Conservation (phyloP, 1,284 basidiomycete species). For the Xerocomus amazonicus region DNA sequence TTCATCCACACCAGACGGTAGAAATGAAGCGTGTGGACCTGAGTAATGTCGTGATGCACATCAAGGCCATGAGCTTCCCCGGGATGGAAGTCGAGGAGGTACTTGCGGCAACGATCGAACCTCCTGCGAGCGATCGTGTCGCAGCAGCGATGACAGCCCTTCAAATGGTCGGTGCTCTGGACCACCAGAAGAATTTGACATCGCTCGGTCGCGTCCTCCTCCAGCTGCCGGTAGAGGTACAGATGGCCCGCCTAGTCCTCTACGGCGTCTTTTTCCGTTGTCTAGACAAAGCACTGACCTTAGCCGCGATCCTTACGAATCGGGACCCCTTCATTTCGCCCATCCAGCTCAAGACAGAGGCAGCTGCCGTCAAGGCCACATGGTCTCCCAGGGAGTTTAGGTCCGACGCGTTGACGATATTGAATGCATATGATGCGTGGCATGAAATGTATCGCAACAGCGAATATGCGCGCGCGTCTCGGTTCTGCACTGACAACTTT, state of each 20-base stretch:
- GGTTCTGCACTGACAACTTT: conserved; percentile 87
- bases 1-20: conserved; percentile 85
- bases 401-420: conserved; percentile 81
- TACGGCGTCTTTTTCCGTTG: conserved; percentile 94
- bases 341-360: conserved; percentile 61
- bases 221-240: conserved; percentile 87
- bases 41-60: conserved; percentile 92
- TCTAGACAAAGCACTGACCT: conserved; percentile 83
- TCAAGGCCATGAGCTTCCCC: conserved; percentile 94
- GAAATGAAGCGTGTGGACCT: conserved; percentile 96
- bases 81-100: conserved; percentile 87
- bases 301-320: conserved; percentile 88
- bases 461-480: conserved; percentile 62
- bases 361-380: conserved; percentile 69
- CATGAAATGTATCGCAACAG: conserved; percentile 64
- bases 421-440: conserved; percentile 86
- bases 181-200: conserved; percentile 75
- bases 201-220: conserved; percentile 86
- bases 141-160: conserved; percentile 79
- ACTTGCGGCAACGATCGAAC: conserved; percentile 83
- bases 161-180: conserved; percentile 86
- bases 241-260: conserved; percentile 87
- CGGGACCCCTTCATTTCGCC: conserved; percentile 91
- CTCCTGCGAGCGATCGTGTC: conserved; percentile 80
- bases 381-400: conserved; percentile 82